These are phyloP conservation scores for Lasiosphaeria hispida DNA, from an alignment of 495 filamentous ascomycete genomes.

Conservation along the genomic window DNA sequence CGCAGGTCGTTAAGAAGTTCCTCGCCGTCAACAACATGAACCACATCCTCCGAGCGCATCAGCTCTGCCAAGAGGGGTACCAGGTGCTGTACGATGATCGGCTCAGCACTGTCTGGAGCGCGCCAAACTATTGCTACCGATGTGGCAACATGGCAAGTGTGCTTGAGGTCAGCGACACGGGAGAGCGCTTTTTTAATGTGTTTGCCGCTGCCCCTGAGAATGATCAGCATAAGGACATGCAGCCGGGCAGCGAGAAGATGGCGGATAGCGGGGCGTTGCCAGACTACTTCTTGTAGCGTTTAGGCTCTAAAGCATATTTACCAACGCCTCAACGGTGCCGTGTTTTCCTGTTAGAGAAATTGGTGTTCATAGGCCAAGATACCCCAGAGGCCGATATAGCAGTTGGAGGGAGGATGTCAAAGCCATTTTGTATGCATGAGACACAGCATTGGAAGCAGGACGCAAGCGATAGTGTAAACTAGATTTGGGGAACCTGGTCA, in stretches of 20 bases:
- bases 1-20: conserved; percentile 96
- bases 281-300: conserved; percentile 52
- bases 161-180: conserved; percentile 87
- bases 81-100: conserved; percentile 94
- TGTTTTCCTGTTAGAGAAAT: neutral
- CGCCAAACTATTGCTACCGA: conserved; percentile 93
- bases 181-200: conserved; percentile 92
- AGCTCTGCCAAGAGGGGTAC: conserved; percentile 96
- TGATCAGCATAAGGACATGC: conserved; percentile 80
- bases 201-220: conserved; percentile 97
- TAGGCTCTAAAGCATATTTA: too few relatives aligned
- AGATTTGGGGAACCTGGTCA: too few relatives aligned
- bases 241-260: conserved; percentile 53
- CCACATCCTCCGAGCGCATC: conserved; percentile 93
- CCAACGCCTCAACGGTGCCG: neutral
- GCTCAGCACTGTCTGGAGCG: conserved; percentile 95
- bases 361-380: too few relatives aligned
- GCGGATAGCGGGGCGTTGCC: conserved; percentile 51
- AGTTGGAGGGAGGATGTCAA: too few relatives aligned
- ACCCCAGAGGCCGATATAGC: too few relatives aligned
- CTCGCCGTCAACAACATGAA: conserved; percentile 94
- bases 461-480: too few relatives aligned
- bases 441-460: too few relatives aligned
- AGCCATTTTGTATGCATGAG: too few relatives aligned
- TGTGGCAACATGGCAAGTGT: conserved; percentile 98